A percentile compares a stretch with the other conserved stretches of the same genome.
phyloP scores from a whole-genome alignment of 2,329 filamentous ascomycete genomes.

The Verticillium tricorpus region DNA sequence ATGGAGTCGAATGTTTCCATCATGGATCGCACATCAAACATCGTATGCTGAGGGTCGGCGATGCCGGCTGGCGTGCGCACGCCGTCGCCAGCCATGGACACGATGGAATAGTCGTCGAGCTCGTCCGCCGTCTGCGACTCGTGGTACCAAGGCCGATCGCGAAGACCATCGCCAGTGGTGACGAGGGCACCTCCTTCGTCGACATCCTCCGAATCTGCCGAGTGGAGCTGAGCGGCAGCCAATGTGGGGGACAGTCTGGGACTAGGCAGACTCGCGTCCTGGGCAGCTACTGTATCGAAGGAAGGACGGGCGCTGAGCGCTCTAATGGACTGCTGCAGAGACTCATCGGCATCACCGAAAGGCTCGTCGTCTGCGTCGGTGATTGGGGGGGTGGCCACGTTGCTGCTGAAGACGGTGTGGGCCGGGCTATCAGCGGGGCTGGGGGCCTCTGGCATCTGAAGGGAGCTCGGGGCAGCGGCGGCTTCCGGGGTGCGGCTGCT shows the following conservation, averaged over 20 bases:
- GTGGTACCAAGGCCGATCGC: conserved; percentile 25
- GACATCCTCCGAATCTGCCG: conserved; percentile 36
- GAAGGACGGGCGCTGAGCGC: conserved; percentile 44
- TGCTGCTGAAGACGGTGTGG: conserved; percentile 57
- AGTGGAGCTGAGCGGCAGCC: conserved; percentile 58
- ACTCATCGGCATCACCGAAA: conserved; percentile 46
- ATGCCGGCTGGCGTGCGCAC: conserved; percentile 21
- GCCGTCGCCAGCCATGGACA: conserved; percentile 8
- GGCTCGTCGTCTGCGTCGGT: conserved; percentile 67
- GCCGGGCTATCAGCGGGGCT: conserved; percentile 52
- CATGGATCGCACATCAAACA: conserved; percentile 81
- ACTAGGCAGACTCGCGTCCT: conserved; percentile 91
- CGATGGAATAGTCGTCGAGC: conserved; percentile 22
- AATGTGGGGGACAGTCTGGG: conserved; percentile 90
- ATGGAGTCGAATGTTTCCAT: conserved; percentile 87
- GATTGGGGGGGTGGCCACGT: conserved; percentile 69
- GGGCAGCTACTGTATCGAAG: conserved; percentile 67
- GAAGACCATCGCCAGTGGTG: conserved; percentile 14
- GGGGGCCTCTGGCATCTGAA: conserved; percentile 31
- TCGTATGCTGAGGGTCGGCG: conserved; percentile 30
- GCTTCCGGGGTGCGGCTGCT: conserved; percentile 41
- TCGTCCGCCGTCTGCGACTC: conserved; percentile 38
- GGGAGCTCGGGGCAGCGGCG: conserved; percentile 34
- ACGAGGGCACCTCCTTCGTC: conserved; percentile 33
- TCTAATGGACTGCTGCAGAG: conserved; percentile 40